Percentiles rank a stretch among this genome's conserved stretches.
Conservation (phyloP, 371 early-diverging fungal species). For the Conidiobolus incongruus region DNA sequence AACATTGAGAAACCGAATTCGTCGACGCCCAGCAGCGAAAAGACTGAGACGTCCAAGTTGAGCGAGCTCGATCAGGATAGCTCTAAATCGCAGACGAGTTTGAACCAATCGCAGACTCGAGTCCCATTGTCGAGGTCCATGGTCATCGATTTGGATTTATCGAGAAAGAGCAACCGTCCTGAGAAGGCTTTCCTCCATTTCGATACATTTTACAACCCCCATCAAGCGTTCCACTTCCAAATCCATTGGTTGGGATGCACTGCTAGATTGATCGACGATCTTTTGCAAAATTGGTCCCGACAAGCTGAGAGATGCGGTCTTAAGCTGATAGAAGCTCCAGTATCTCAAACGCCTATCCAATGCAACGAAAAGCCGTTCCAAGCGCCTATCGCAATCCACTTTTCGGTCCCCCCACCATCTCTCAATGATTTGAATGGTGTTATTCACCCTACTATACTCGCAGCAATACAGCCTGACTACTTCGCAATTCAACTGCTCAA, state of each 20-base stretch:
- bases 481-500: conserved; percentile 66
- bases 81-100: too few relatives aligned
- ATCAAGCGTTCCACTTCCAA: conserved; percentile 76
- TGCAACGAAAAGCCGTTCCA: conserved; percentile 74
- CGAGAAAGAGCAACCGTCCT: conserved; percentile 38
- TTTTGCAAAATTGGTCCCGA: conserved; percentile 61
- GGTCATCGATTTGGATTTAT: conserved; percentile 58
- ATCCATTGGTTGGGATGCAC: conserved; percentile 92
- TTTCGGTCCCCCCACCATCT: conserved; percentile 40
- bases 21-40: conserved; percentile 5
- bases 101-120: conserved; percentile 3
- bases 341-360: conserved; percentile 45
- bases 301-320: conserved; percentile 75
- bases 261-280: conserved; percentile 68
- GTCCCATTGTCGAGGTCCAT: conserved; percentile 31
- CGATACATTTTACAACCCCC: conserved; percentile 72
- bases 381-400: conserved; percentile 40
- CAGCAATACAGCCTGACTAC: conserved; percentile 12
- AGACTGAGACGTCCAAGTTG: conserved; percentile 11
- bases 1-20: not conserved
- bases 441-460: not conserved
- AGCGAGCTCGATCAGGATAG: too few relatives aligned
- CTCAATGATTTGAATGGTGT: conserved; percentile 8
- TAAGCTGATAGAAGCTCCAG: conserved; percentile 76
- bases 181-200: conserved; percentile 78